Conservation (phyloP, 768 basidiomycete genomes). For the Xerocomus spinulosus region DNA sequence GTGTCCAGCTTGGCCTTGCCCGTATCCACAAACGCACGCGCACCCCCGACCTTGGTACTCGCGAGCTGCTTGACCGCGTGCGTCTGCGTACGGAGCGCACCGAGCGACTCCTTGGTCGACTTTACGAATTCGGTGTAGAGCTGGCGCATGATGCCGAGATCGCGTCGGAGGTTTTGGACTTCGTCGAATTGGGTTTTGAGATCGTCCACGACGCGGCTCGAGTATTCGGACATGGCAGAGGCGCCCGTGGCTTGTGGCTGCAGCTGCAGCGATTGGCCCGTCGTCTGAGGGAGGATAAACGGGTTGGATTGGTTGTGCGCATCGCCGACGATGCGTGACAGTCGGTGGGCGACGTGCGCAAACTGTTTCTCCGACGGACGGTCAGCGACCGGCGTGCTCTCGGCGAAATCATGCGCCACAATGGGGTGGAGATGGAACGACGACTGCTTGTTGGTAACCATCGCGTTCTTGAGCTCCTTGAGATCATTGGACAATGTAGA, state of each 20-base stretch:
- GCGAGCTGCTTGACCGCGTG: constrained; percentile 86
- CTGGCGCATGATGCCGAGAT: constrained; percentile 91
- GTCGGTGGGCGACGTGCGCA: constrained; percentile 63
- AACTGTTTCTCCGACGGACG: constrained; percentile 78
- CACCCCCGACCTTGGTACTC: constrained; percentile 74
- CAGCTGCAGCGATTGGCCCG: constrained; percentile 54
- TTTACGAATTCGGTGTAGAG: constrained; percentile 92
- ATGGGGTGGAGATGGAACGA: constrained; percentile 46
- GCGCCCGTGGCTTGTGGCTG: constrained; percentile 71
- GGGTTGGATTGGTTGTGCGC: constrained; percentile 30
- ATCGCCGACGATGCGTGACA: constrained; percentile 64
- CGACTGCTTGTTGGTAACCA: constrained; percentile 52
- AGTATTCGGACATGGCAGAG: constrained; percentile 70
- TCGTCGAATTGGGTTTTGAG: constrained; percentile 93
- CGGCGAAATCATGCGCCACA: constrained; percentile 51
- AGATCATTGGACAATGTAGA: constrained; percentile 80
- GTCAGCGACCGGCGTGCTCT: constrained; percentile 58
- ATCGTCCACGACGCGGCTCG: constrained; percentile 69
- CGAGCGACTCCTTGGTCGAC: constrained; percentile 82
- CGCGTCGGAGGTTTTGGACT: constrained; percentile 88
- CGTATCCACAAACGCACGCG: constrained; percentile 81
- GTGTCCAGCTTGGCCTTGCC: constrained; percentile 90
- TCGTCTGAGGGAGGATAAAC: constrained; percentile 55
- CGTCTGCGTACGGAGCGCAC: constrained; percentile 75
- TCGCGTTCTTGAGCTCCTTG: constrained; percentile 74